phyloP scores from a whole-genome alignment of 305 asterid genomes.

The Fraxinus albicans region DNA sequence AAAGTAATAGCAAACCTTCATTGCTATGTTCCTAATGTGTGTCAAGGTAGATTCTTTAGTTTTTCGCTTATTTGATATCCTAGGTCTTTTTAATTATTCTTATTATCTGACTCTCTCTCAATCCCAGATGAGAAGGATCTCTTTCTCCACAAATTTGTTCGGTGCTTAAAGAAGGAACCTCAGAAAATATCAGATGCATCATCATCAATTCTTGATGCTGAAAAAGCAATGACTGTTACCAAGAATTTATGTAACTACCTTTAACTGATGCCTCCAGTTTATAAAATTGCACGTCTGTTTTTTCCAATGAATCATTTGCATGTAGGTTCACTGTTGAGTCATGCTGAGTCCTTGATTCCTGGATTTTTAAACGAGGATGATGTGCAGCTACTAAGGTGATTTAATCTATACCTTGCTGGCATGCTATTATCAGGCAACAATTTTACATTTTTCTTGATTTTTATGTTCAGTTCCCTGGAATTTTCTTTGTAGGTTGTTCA shows the following conservation, averaged over 20 bases:
- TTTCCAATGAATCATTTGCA: conserved; percentile 29
- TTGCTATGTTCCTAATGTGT: conserved; percentile 86
- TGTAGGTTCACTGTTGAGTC: conserved; percentile 85
- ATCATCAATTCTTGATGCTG: conserved; percentile 49
- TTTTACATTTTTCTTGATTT: neutral
- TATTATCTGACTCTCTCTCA: conserved; percentile 22
- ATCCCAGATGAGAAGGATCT: conserved; percentile 91
- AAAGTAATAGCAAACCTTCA: conserved; percentile 98
- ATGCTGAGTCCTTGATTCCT: conserved; percentile 88
- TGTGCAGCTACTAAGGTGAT: conserved; percentile 87
- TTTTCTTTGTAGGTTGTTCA: conserved; percentile 64
- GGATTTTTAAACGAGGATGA: conserved; percentile 83
- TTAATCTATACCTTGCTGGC: conserved; percentile 15
- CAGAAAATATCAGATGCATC: conserved; percentile 40
- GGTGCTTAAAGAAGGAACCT: conserved; percentile 62
- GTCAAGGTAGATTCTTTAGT: conserved; percentile 65
- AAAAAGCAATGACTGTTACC: conserved; percentile 49
- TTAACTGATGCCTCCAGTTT: conserved; percentile 22
- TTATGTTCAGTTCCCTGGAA: conserved; percentile 14
- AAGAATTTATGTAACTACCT: conserved; percentile 62
- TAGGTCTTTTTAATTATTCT: conserved; percentile 6
- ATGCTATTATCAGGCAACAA: conserved; percentile 5
- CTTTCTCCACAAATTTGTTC: conserved; percentile 77
- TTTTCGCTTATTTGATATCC: conserved; percentile 18
- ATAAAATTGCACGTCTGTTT: conserved; percentile 4